phyloP scores from a whole-genome alignment of 2,329 filamentous ascomycete species.

The Fusarium palustre region DNA sequence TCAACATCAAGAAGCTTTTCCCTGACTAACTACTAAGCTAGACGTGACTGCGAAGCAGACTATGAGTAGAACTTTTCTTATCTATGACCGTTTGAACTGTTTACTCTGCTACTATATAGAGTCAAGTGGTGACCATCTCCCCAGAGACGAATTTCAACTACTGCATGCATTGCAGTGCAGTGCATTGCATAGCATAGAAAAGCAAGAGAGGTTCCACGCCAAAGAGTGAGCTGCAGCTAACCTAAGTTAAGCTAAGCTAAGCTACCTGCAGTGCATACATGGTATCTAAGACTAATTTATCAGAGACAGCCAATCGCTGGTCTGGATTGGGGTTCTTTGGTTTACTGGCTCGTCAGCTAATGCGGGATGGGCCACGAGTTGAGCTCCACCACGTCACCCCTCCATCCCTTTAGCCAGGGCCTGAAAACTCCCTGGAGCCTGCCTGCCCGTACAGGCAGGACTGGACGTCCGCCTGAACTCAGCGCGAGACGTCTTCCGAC shows the following conservation, averaged over 20 bases:
- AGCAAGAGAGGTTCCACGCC: conserved; percentile 28
- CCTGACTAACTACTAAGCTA: neutral
- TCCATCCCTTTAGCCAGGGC: conserved; percentile 22
- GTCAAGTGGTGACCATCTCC: conserved; percentile 17
- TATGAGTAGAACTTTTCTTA: conserved; percentile 12
- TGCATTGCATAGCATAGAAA: neutral
- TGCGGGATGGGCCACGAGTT: conserved; percentile 41
- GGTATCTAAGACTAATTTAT: conserved; percentile 38
- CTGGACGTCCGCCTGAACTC: conserved; percentile 1
- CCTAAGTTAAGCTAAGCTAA: conserved; percentile 12
- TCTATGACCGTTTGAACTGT: conserved; percentile 16
- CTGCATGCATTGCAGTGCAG: conserved; percentile 14
- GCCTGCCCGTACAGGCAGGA: neutral
- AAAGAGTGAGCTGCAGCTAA: conserved; percentile 38
- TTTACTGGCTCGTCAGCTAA: conserved; percentile 44
- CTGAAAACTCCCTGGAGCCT: conserved; percentile 25
- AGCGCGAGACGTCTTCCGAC: conserved; percentile 42
- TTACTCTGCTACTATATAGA: conserved; percentile 23
- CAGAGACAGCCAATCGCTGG: conserved; percentile 43
- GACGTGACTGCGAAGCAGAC: neutral
- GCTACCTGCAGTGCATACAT: neutral
- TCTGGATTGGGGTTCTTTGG: conserved; percentile 13
- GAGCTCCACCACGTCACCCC: conserved; percentile 46
- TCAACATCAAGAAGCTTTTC: neutral
- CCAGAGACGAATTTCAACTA: conserved; percentile 38